phyloP scores from a whole-genome alignment of 345 rosid genomes.

The Mangifera indica region DNA sequence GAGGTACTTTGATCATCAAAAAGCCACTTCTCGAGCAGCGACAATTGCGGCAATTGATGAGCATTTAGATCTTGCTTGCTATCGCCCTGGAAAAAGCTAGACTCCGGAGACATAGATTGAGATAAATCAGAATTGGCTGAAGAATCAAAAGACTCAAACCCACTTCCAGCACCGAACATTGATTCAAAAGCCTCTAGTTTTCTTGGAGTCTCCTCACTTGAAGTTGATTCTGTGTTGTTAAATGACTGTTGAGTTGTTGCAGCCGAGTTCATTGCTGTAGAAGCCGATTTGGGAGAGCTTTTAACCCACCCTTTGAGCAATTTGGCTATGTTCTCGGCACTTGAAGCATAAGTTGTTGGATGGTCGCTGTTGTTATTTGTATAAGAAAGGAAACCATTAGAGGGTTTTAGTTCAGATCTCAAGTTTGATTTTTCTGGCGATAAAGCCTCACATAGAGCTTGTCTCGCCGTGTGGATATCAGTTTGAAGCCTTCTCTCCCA shows the following conservation, averaged over 20 bases:
- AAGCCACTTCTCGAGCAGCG: slow-evolving; percentile 72
- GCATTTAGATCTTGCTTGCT: slow-evolving; percentile 36
- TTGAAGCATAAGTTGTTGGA: slow-evolving; percentile 48
- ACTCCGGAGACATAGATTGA: slow-evolving; percentile 39
- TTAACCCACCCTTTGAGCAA: slow-evolving; percentile 69
- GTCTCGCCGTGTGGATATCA: slow-evolving; percentile 63
- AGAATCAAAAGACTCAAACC: slow-evolving; percentile 46
- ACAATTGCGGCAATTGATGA: slow-evolving; percentile 37
- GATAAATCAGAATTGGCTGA: slow-evolving; percentile 45
- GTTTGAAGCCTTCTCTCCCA: slow-evolving; percentile 82
- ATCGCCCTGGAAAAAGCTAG: slow-evolving; percentile 46
- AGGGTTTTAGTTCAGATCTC: slow-evolving; percentile 21
- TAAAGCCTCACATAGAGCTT: slow-evolving; percentile 66
- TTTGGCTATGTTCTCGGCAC: slow-evolving; percentile 66
- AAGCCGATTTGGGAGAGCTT: slow-evolving; percentile 32
- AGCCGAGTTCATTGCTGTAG: slow-evolving; percentile 17
- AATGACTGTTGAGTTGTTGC: slow-evolving; percentile 21
- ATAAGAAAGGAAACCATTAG: slow-evolving; percentile 3
- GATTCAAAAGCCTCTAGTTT: slow-evolving; percentile 45
- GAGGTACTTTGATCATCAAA: slow-evolving; percentile 49
- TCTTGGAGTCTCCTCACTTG: slow-evolving; percentile 28
- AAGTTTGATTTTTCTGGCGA: slow-evolving; percentile 47
- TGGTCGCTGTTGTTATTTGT: slow-evolving; percentile 16
- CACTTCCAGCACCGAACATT: slow-evolving; percentile 15
- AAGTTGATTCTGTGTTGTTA: slow-evolving; percentile 26